A percentile compares a stretch with the other conserved stretches of the same genome.
Evolutionary conservation across 768 basidiomycete genomes (phyloP).

Genomic region (Agaricus blazei): DNA sequence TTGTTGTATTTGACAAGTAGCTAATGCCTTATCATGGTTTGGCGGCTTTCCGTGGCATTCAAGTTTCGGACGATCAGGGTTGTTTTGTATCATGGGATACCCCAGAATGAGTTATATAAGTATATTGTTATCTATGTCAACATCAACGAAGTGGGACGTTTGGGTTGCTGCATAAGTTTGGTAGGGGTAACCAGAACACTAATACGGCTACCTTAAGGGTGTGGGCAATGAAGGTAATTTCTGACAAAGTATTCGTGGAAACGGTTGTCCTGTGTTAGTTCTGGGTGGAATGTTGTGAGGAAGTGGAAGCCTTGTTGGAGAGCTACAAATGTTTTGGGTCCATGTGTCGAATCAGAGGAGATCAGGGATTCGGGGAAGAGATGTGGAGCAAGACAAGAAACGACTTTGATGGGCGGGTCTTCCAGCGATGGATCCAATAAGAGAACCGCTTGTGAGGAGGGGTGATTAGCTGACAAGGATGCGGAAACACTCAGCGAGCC

Average conservation of each 20-base stretch:
- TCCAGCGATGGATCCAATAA: slow-evolving; percentile 27
- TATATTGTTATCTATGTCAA: too few relatives aligned
- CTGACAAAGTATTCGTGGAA: slow-evolving; percentile 90
- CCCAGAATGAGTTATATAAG: too few relatives aligned
- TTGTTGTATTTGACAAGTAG: too few relatives aligned
- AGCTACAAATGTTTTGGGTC: slow-evolving; percentile 73
- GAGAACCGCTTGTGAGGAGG: too few relatives aligned
- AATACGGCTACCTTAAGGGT: not conserved
- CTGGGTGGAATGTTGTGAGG: slow-evolving; percentile 92
- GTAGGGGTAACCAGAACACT: too few relatives aligned
- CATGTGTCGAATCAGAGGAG: slow-evolving; percentile 41
- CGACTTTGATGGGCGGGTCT: slow-evolving; percentile 60
- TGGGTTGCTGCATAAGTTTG: too few relatives aligned
- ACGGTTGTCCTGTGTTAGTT: slow-evolving; percentile 79
- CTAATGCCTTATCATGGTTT: too few relatives aligned
- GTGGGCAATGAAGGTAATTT: slow-evolving; percentile 22
- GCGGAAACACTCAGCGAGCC: not conserved
- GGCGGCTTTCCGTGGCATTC: too few relatives aligned
- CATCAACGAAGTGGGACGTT: too few relatives aligned
- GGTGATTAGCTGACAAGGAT: not conserved
- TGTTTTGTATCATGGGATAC: too few relatives aligned
- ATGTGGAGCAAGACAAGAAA: slow-evolving; percentile 61
- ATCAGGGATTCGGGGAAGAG: slow-evolving; percentile 36
- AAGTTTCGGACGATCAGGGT: too few relatives aligned
- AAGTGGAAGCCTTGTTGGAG: slow-evolving; percentile 80